Conservation (phyloP, 257 asterid genomes). For the Capsicum chinense region DNA sequence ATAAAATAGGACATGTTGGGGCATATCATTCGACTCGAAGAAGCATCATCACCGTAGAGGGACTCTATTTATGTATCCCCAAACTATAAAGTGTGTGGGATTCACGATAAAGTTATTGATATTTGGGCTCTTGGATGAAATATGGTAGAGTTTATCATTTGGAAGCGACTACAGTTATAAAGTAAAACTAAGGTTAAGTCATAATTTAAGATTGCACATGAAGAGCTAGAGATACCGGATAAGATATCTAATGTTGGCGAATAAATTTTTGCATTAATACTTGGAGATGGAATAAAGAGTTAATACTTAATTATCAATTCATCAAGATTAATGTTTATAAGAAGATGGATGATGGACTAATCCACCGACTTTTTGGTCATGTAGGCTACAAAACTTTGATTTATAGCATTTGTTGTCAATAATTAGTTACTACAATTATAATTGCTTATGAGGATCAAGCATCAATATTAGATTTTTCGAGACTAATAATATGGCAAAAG, state of each 20-base stretch:
- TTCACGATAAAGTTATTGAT: not conserved
- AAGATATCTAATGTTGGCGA: not conserved
- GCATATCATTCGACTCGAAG: not conserved
- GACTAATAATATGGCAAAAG: too few relatives aligned
- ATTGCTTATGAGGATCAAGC: too few relatives aligned
- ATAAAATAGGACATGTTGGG: not conserved
- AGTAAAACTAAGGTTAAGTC: not conserved
- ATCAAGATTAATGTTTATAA: not conserved
- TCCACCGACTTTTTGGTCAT: too few relatives aligned
- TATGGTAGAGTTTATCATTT: constrained; percentile 13
- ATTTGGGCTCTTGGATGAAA: constrained; percentile 26
- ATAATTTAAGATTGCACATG: not conserved
- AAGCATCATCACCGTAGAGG: not conserved
- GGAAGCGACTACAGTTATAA: not conserved
- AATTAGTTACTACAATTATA: too few relatives aligned
- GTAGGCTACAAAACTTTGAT: too few relatives aligned
- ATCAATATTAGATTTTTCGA: too few relatives aligned
- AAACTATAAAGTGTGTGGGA: not conserved
- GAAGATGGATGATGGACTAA: too few relatives aligned
- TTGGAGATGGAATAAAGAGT: constrained; percentile 28
- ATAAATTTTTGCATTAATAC: not conserved
- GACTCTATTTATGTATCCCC: constrained; percentile 21
- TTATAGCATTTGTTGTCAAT: too few relatives aligned
- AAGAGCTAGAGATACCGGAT: not conserved
- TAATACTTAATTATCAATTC: constrained; percentile 26